These are phyloP conservation scores for Bassia scoparia DNA, from an alignment of 148 eudicot species.

Conservation along the genomic window DNA sequence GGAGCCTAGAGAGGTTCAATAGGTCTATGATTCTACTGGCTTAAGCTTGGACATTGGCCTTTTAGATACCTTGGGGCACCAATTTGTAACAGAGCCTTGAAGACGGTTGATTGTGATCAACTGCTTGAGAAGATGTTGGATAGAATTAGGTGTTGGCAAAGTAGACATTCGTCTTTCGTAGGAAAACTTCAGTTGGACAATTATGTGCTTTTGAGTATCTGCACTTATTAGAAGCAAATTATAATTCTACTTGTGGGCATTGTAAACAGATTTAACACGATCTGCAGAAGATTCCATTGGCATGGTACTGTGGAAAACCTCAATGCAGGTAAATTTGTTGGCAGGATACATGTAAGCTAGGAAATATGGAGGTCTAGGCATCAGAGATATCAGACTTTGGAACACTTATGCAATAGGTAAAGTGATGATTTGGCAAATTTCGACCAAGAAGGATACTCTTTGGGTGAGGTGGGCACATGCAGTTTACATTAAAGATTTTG, in stretches of 20 bases:
- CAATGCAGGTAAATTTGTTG: background rate
- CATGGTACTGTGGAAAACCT: background rate
- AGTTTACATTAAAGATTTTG: background rate
- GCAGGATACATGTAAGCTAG: background rate
- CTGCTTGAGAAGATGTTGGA: background rate
- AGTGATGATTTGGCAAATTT: background rate
- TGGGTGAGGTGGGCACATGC: background rate
- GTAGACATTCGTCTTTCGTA: background rate
- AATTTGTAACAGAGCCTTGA: too few relatives aligned
- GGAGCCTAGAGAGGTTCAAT: background rate
- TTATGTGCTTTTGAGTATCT: background rate
- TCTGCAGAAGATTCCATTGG: background rate
- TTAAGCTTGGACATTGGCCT: background rate
- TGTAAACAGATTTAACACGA: too few relatives aligned
- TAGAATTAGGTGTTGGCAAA: background rate
- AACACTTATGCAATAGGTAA: background rate
- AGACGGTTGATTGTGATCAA: background rate
- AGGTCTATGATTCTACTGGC: background rate
- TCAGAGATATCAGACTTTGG: background rate
- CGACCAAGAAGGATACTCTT: background rate
- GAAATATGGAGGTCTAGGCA: background rate
- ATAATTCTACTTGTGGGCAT: too few relatives aligned
- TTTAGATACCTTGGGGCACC: background rate
- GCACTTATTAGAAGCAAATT: background rate
- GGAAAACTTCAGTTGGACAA: background rate